Evolutionary conservation across 164 flowering plant species (phyloP).

Genomic region (Nymphaea colorata): DNA sequence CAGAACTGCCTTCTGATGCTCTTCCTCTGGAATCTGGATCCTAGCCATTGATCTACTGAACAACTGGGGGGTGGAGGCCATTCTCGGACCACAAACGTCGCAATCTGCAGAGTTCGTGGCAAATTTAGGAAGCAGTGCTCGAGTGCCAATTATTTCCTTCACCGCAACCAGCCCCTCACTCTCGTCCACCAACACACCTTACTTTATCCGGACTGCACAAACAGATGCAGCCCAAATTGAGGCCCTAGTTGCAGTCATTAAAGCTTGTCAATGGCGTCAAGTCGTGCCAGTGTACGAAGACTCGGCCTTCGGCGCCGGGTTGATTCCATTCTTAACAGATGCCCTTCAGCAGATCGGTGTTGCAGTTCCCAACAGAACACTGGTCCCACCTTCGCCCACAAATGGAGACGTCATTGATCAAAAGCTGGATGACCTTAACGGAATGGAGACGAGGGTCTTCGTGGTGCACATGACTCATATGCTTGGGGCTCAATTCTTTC

Average conservation of each 20-base stretch:
- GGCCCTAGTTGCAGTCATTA: constrained; percentile 12
- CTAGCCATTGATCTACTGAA: constrained; percentile 12
- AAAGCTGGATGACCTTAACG: constrained; percentile 1
- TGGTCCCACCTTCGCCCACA: neutral
- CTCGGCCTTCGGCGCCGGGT: constrained; percentile 8
- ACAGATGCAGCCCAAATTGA: constrained; percentile 13
- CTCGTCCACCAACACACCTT: constrained; percentile 8
- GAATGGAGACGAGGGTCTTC: constrained; percentile 7
- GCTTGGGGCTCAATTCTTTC: constrained; percentile 2
- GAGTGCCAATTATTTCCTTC: constrained; percentile 13
- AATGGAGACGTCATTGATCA: constrained; percentile 3
- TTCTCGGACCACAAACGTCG: constrained; percentile 17
- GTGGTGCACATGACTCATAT: constrained; percentile 6
- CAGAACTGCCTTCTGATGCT: neutral
- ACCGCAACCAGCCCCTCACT: constrained; percentile 10
- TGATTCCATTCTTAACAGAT: constrained; percentile 13
- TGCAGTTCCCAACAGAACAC: neutral
- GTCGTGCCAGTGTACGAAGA: constrained; percentile 16
- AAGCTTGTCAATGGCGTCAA: constrained; percentile 10
- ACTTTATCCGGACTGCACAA: constrained; percentile 9
- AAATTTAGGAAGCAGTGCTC: constrained; percentile 10
- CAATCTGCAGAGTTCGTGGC: constrained; percentile 10
- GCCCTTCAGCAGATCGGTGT: constrained; percentile 3
- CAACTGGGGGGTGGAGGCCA: constrained; percentile 14
- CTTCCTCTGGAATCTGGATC: too few relatives aligned